These are phyloP conservation scores for Sugiyamaella smithiae DNA, from an alignment of 805 yeast genomes.

Conservation along the genomic window DNA sequence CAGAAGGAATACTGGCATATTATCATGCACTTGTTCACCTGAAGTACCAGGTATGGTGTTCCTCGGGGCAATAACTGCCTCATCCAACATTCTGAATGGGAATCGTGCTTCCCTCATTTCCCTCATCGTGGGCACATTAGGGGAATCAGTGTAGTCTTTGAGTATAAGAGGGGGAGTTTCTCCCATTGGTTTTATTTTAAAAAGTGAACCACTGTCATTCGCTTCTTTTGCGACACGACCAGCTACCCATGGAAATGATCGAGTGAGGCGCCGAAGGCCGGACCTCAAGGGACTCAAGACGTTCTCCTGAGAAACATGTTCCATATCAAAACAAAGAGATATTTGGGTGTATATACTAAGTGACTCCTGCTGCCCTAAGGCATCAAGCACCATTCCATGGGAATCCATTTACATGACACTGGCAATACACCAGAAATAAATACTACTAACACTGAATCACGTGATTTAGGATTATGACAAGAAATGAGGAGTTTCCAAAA, in stretches of 20 bases:
- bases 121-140: conserved; percentile 2
- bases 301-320: background rate
- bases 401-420: too few species aligned
- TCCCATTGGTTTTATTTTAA: conserved; percentile 5
- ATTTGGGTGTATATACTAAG: conserved; percentile 10
- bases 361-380: conserved; percentile 1
- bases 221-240: conserved; percentile 15
- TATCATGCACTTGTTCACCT: background rate
- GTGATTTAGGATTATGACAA: too few species aligned
- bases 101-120: conserved; percentile 5
- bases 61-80: conserved; percentile 9
- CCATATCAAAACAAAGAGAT: background rate
- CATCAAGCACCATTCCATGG: background rate
- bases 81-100: conserved; percentile 14
- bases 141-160: conserved; percentile 7
- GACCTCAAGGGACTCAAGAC: background rate
- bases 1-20: conserved; percentile 8
- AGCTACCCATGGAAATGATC: conserved; percentile 16
- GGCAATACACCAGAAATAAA: too few species aligned
- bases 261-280: conserved; percentile 11
- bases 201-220: conserved; percentile 1
- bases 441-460: too few species aligned
- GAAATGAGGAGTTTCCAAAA: too few species aligned
- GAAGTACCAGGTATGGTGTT: conserved; percentile 7
- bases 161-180: conserved; percentile 10